Conservation (phyloP, 306 rosid genomes). For the Prinsepia uniflora region DNA sequence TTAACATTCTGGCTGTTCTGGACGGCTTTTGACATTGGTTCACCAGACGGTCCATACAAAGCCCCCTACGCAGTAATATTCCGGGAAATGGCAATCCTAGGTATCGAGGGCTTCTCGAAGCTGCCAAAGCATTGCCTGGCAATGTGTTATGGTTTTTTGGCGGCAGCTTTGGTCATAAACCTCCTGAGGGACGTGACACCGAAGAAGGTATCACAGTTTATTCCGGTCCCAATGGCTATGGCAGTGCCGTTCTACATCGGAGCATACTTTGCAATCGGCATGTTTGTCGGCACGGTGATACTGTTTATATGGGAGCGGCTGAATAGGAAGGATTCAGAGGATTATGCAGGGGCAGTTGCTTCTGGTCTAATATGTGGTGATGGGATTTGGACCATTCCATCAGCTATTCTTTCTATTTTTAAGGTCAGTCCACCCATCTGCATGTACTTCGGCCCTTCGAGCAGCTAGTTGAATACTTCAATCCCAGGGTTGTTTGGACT, state of each 20-base stretch:
- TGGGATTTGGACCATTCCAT: conserved; percentile 96
- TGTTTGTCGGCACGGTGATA: conserved; percentile 87
- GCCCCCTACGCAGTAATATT: conserved; percentile 85
- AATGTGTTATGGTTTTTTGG: conserved; percentile 68
- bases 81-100: conserved; percentile 94
- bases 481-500: neutral
- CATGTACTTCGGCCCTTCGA: conserved; percentile 80
- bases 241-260: conserved; percentile 53
- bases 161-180: conserved; percentile 64
- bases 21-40: conserved; percentile 88
- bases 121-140: conserved; percentile 83
- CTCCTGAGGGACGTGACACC: too few species aligned
- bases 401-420: conserved; percentile 78
- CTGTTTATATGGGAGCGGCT: conserved; percentile 74
- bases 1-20: conserved; percentile 97
- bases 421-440: conserved; percentile 86
- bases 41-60: conserved; percentile 87
- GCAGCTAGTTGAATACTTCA: conserved; percentile 31
- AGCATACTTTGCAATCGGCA: conserved; percentile 62
- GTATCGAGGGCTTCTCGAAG: conserved; percentile 83
- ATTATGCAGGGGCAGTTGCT: conserved; percentile 88
- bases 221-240: conserved; percentile 93
- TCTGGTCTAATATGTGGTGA: conserved; percentile 95
- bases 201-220: too few species aligned
- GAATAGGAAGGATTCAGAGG: conserved; percentile 71